Evolutionary conservation across 495 filamentous ascomycete genomes (phyloP).

Genomic region (Penicillium soppii): DNA sequence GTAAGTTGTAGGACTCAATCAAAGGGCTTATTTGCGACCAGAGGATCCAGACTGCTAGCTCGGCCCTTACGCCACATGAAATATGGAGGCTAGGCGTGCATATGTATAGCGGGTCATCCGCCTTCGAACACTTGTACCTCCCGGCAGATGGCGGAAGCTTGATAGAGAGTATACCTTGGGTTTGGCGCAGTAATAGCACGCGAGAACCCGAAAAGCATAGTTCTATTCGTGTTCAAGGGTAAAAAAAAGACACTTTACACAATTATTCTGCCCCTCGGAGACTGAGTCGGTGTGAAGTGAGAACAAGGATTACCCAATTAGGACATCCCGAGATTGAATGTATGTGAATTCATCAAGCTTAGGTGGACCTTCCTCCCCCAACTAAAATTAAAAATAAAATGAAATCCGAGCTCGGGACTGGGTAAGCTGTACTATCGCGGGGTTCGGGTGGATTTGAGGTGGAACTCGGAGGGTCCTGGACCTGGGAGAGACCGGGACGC

Average conservation of each 20-base stretch:
- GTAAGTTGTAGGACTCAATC: neutral
- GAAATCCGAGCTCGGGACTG: slow-evolving; percentile 1
- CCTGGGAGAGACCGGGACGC: neutral
- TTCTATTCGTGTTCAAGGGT: too few species aligned
- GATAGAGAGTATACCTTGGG: neutral
- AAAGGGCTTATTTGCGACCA: neutral
- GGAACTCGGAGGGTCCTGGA: slow-evolving; percentile 1
- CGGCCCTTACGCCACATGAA: neutral
- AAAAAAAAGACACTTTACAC: neutral
- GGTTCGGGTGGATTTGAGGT: neutral
- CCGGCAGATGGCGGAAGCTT: slow-evolving; percentile 12
- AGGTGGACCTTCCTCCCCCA: slow-evolving; percentile 2
- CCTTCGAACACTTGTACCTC: neutral
- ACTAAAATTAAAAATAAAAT: slow-evolving; percentile 6
- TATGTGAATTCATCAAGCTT: slow-evolving; percentile 6
- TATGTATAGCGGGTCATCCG: slow-evolving; percentile 1
- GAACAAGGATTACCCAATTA: slow-evolving; percentile 13
- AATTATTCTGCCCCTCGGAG: neutral
- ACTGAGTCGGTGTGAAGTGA: slow-evolving; percentile 10
- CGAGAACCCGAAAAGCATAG: too few species aligned
- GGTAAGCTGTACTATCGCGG: slow-evolving; percentile 1
- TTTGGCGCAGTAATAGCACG: too few species aligned
- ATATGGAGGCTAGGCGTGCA: neutral
- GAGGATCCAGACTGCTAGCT: neutral
- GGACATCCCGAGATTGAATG: slow-evolving; percentile 14